Evolutionary conservation across 805 yeast genomes (phyloP).

Genomic region (Kuraishia ogatae): DNA sequence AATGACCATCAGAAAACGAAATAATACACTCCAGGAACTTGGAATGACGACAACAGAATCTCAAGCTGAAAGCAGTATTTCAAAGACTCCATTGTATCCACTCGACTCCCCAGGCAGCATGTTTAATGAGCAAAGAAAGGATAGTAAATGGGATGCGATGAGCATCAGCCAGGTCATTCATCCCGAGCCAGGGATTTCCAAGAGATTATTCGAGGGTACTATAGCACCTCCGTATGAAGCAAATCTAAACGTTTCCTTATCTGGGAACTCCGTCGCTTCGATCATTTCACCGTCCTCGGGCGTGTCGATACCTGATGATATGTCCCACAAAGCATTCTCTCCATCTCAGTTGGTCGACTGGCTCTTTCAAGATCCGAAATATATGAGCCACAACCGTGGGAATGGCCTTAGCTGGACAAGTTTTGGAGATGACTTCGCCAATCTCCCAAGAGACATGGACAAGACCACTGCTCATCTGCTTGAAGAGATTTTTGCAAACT

Average conservation of each 20-base stretch:
- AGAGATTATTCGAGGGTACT: not conserved
- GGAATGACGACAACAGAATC: not conserved
- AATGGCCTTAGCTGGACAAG: not conserved
- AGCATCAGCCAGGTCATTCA: not conserved
- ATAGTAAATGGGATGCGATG: not conserved
- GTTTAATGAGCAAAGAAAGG: not conserved
- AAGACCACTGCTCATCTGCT: not conserved
- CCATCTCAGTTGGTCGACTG: not conserved
- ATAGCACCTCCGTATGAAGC: not conserved
- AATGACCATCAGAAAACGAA: not conserved
- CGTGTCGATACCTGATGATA: constrained; percentile 21
- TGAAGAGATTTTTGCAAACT: not conserved
- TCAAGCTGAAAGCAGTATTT: not conserved
- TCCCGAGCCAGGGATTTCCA: not conserved
- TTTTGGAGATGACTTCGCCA: not conserved
- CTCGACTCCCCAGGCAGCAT: not conserved
- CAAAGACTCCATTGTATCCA: not conserved
- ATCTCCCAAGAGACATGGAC: not conserved
- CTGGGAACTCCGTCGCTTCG: not conserved
- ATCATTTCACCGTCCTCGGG: not conserved
- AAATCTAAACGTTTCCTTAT: not conserved
- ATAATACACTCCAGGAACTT: no score
- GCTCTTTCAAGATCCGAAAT: not conserved
- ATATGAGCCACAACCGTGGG: not conserved
- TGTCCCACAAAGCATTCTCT: not conserved